phyloP scores from a whole-genome alignment of 495 filamentous ascomycete species.

The Hypomontagnella submonticulosa region DNA sequence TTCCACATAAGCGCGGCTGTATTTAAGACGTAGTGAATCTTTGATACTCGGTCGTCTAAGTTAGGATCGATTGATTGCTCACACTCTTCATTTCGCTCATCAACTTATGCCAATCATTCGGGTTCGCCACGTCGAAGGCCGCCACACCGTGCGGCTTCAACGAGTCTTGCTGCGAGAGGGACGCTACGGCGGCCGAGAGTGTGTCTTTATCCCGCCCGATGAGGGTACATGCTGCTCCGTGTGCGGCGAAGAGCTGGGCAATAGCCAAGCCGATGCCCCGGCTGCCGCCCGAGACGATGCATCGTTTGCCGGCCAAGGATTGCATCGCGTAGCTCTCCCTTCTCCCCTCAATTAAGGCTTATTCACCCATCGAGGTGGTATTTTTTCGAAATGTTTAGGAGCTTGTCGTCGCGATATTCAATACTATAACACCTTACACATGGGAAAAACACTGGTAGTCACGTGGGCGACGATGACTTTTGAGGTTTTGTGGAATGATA shows the following conservation, averaged over 20 bases:
- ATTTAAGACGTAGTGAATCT: neutral
- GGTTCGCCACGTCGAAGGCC: constrained; percentile 36
- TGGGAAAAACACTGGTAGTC: constrained; percentile 3
- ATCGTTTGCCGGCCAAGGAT: constrained; percentile 50
- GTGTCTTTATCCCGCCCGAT: constrained; percentile 59
- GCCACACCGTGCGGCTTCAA: constrained; percentile 31
- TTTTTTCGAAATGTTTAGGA: too few relatives aligned
- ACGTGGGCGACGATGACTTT: neutral
- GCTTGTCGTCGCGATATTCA: too few relatives aligned
- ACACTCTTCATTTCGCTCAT: constrained; percentile 12
- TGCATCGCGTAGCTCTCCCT: constrained; percentile 2
- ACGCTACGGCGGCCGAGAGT: constrained; percentile 51
- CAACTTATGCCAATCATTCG: constrained; percentile 37
- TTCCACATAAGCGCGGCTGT: neutral
- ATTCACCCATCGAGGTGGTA: neutral
- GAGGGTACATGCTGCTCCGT: constrained; percentile 69
- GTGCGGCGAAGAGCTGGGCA: constrained; percentile 70
- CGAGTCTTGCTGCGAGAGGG: constrained; percentile 25
- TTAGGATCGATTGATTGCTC: neutral
- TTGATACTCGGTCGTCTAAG: too few relatives aligned
- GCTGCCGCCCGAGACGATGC: constrained; percentile 54
- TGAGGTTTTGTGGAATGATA: neutral
- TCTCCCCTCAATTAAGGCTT: constrained; percentile 4
- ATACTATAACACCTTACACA: neutral
- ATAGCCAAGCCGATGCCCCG: constrained; percentile 63